phyloP scores from a whole-genome alignment of 345 rosid genomes.

The Eucalyptus marginata region DNA sequence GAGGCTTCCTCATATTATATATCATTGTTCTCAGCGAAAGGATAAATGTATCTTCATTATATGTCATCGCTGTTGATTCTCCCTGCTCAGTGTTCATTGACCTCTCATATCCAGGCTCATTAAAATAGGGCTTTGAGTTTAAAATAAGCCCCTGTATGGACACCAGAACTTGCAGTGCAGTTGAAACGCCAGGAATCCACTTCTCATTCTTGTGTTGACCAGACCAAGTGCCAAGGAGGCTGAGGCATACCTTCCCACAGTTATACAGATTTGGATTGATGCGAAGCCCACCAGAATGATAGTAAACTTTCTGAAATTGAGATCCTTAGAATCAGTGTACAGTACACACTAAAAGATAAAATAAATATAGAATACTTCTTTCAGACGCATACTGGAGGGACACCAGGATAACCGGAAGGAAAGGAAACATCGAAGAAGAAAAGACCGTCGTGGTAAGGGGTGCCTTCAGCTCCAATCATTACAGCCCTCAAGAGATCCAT shows the following conservation, averaged over 20 bases:
- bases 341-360: neutral
- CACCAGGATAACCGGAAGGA: slow-evolving; percentile 59
- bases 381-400: slow-evolving; percentile 56
- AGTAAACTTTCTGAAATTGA: slow-evolving; percentile 46
- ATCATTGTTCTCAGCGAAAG: slow-evolving; percentile 65
- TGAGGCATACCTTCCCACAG: slow-evolving; percentile 81
- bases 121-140: slow-evolving; percentile 74
- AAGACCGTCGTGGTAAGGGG: slow-evolving; percentile 95
- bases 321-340: neutral
- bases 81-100: slow-evolving; percentile 32
- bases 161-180: slow-evolving; percentile 82
- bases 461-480: slow-evolving; percentile 84
- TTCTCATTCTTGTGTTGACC: slow-evolving; percentile 54
- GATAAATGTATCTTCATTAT: slow-evolving; percentile 58
- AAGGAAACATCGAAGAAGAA: slow-evolving; percentile 86
- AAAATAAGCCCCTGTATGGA: slow-evolving; percentile 90
- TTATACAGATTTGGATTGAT: slow-evolving; percentile 77
- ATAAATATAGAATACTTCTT: neutral
- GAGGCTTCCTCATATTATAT: slow-evolving; percentile 65
- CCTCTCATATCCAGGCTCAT: slow-evolving; percentile 71
- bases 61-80: slow-evolving; percentile 30
- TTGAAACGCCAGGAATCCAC: slow-evolving; percentile 76
- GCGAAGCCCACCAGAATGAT: slow-evolving; percentile 77
- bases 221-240: slow-evolving; percentile 92
- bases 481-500: slow-evolving; percentile 95